Percentiles rank a stretch among this genome's conserved stretches.
phyloP scores from a whole-genome alignment of 352 stramenopile genomes.

The Pythium insidiosum region DNA sequence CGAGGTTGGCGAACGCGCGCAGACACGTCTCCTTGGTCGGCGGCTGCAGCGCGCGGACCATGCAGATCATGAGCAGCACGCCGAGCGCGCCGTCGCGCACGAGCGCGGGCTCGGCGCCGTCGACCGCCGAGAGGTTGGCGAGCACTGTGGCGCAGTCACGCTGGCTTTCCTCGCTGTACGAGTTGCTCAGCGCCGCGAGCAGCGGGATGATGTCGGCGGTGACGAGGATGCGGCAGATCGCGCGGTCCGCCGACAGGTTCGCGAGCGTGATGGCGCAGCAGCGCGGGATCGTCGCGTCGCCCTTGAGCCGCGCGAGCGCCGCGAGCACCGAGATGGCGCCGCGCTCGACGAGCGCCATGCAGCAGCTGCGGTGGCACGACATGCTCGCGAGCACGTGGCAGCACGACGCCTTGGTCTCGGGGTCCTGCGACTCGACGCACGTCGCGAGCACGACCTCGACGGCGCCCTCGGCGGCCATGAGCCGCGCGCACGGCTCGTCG shows the following conservation, averaged over 20 bases:
- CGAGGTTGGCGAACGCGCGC: conserved; percentile 51
- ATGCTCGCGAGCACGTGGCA: conserved; percentile 73
- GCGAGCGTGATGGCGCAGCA: conserved; percentile 65
- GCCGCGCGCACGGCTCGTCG: conserved; percentile 48
- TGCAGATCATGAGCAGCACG: conserved; percentile 76
- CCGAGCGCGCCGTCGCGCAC: conserved; percentile 48
- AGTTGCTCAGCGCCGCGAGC: conserved; percentile 58
- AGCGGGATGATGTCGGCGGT: conserved; percentile 39
- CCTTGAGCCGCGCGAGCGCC: conserved; percentile 45
- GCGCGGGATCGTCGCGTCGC: conserved; percentile 37
- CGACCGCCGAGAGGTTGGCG: conserved; percentile 61
- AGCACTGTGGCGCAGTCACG: conserved; percentile 64
- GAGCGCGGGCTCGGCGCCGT: conserved; percentile 33
- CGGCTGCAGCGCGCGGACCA: conserved; percentile 54
- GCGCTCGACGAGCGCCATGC: conserved; percentile 33
- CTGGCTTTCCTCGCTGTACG: conserved; percentile 78
- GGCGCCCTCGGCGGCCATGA: conserved; percentile 39
- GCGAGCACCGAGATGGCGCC: conserved; percentile 49
- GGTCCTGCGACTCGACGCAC: conserved; percentile 49
- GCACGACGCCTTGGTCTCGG: conserved; percentile 61
- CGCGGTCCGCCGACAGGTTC: conserved; percentile 46
- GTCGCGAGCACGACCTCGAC: conserved; percentile 51
- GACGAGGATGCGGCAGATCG: conserved; percentile 38
- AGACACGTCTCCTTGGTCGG: conserved; percentile 67
- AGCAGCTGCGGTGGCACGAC: conserved; percentile 58